Base-by-base conservation (phyloP, 2,329 filamentous ascomycete genomes). In the Chaetomium olivaceum region DNA sequence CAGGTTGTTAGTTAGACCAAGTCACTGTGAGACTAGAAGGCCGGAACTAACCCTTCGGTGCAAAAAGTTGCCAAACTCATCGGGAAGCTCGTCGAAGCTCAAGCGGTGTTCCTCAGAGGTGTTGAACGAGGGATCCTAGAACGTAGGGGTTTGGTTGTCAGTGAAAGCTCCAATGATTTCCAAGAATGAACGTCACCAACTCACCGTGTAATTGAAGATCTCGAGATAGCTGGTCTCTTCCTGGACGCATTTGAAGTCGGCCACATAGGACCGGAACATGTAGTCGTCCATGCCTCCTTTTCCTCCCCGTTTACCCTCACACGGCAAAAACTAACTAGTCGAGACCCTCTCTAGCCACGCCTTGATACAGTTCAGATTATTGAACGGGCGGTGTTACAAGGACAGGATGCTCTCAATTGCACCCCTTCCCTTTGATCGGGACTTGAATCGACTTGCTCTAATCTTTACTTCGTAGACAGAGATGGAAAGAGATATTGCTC, bases 41-140 rank as follows among this genome's bases (percentile, higher is more conserved):
- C n/a, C 36, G 33, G n/a, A 14, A 76, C 82, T 70, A 76, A 86
- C 84, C 73, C 77, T 77, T 56, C 77, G 80, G 54, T 80, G 73
- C 9, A 87, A 73, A 67, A 86, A 87, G 73, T 87, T 87, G 19
- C 83, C 78, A 76, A 87, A 87, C 70, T 87, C 85, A 74, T 85
- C 83, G 21, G 76, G 71, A 11, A 87, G 85, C 70, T 87, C 85
- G 73, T 85, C 83, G 31, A 76, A 69, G 9, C 80, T 80, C 66
- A 87, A 76, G 9, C 78, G 72, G 71, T 85, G 83, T 69, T 86
- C 81, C 70, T 86, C 84, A 61, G 76, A 76, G 2, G 77, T 78
- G 69, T 86, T 83, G 68, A 80, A 78, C 14, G 77, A 77, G 27
- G 82, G 75, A 73, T 87, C 80, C 85, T 87, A 65, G 43, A 54